Evolutionary conservation across 306 rosid genomes (phyloP).

Genomic region (Trichosanthes truncata): DNA sequence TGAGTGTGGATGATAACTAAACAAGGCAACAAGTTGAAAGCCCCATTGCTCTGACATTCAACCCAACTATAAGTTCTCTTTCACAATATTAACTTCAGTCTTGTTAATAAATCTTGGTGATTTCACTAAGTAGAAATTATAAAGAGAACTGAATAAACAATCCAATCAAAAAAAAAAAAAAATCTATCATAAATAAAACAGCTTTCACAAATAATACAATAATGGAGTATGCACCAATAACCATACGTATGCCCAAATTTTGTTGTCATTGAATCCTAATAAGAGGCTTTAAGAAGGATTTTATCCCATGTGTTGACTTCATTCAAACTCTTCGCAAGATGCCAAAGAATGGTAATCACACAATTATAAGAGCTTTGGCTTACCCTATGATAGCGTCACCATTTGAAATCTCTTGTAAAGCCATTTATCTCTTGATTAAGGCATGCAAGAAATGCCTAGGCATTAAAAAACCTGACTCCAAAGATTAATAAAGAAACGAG

Average conservation of each 20-base stretch:
- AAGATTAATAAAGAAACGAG: neutral
- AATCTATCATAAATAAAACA: neutral
- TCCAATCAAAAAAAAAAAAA: too few relatives aligned
- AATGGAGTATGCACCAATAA: neutral
- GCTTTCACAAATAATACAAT: neutral
- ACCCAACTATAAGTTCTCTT: neutral
- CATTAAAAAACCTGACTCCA: neutral
- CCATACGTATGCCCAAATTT: neutral
- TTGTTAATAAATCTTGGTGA: neutral
- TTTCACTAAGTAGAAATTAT: neutral
- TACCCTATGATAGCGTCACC: neutral
- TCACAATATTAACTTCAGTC: neutral
- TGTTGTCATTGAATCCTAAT: neutral
- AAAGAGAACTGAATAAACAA: neutral
- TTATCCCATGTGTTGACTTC: neutral
- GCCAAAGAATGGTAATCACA: neutral
- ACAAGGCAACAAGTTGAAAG: neutral
- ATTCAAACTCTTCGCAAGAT: neutral
- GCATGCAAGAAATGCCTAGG: neutral
- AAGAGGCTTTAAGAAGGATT: neutral
- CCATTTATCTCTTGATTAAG: neutral
- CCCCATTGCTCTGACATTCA: neutral
- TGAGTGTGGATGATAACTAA: neutral
- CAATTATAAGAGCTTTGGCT: neutral
- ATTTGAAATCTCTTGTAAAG: neutral